Evolutionary conservation across 139 green algal species (phyloP).

Genomic region (Nannochloris sp.): DNA sequence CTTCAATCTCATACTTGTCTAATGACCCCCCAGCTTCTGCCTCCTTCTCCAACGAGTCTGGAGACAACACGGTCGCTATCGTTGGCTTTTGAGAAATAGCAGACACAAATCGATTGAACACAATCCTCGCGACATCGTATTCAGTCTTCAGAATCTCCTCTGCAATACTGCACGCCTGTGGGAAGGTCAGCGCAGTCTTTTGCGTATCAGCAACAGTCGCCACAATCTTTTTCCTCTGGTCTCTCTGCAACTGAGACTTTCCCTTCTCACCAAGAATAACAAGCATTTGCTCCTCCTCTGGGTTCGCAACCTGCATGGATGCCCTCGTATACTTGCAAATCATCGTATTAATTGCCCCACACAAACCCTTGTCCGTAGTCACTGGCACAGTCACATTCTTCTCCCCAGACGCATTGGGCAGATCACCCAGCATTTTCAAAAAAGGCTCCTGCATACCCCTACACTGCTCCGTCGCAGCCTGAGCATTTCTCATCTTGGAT

Average conservation of each 20-base stretch:
- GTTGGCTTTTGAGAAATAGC: slow-evolving; percentile 93
- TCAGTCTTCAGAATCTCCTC: slow-evolving; percentile 88
- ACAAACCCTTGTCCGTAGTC: slow-evolving; percentile 91
- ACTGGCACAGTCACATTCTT: slow-evolving; percentile 77
- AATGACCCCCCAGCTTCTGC: slow-evolving; percentile 63
- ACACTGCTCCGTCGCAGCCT: slow-evolving; percentile 63
- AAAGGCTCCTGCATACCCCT: slow-evolving; percentile 80
- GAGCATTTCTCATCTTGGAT: slow-evolving; percentile 89
- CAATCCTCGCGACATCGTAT: slow-evolving; percentile 61
- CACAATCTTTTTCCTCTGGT: slow-evolving; percentile 33
- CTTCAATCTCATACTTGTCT: slow-evolving; percentile 93
- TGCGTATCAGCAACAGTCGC: slow-evolving; percentile 48
- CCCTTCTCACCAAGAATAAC: slow-evolving; percentile 90
- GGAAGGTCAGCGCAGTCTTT: slow-evolving; percentile 69
- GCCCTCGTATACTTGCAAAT: slow-evolving; percentile 78
- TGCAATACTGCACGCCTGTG: slow-evolving; percentile 57
- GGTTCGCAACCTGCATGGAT: slow-evolving; percentile 14
- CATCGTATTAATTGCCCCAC: slow-evolving; percentile 95
- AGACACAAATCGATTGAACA: slow-evolving; percentile 93
- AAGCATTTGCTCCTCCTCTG: slow-evolving; percentile 30
- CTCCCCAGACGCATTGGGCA: slow-evolving; percentile 45
- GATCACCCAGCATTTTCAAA: slow-evolving; percentile 81
- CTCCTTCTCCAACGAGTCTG: slow-evolving; percentile 74
- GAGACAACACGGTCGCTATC: slow-evolving; percentile 80
- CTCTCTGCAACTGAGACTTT: slow-evolving; percentile 67